Conservation (phyloP, 495 filamentous ascomycete species). For the Evernia prunastri region DNA sequence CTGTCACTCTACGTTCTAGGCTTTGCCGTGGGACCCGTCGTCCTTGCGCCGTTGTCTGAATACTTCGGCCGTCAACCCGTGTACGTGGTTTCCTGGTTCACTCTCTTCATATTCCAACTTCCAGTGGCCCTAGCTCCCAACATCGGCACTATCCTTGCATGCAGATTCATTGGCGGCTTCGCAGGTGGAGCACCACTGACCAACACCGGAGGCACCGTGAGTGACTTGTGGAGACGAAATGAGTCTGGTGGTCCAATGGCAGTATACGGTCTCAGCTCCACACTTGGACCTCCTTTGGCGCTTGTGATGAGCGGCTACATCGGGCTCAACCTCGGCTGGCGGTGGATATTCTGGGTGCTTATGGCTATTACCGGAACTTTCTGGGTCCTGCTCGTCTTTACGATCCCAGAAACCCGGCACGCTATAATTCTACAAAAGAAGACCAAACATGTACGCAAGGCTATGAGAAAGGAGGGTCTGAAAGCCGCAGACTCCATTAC, state of each 20-base stretch:
- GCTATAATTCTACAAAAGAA: too few species aligned
- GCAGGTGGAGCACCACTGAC: conserved; percentile 40
- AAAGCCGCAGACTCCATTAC: too few species aligned
- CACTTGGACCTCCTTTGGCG: conserved; percentile 26
- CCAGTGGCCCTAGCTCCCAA: conserved; percentile 38
- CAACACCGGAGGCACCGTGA: conserved; percentile 44
- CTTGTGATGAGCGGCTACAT: conserved; percentile 41
- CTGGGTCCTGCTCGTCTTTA: too few species aligned
- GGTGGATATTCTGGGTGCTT: conserved; percentile 46
- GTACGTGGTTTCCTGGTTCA: conserved; percentile 41
- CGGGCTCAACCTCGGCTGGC: conserved; percentile 39
- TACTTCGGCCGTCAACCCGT: conserved; percentile 47
- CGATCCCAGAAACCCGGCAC: too few species aligned
- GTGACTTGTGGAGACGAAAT: conserved; percentile 42
- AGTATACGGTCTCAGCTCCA: conserved; percentile 41
- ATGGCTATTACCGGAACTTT: conserved; percentile 32
- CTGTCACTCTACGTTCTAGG: conserved; percentile 36
- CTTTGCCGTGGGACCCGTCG: conserved; percentile 47
- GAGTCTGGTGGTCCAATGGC: conserved; percentile 44
- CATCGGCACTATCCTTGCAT: conserved; percentile 43
- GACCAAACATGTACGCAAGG: too few species aligned
- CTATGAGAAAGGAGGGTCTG: too few species aligned
- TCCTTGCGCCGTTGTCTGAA: conserved; percentile 54
- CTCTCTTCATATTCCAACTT: conserved; percentile 45
- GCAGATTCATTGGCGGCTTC: conserved; percentile 45